phyloP scores from a whole-genome alignment of 305 asterid species.

The Lippia alba region DNA sequence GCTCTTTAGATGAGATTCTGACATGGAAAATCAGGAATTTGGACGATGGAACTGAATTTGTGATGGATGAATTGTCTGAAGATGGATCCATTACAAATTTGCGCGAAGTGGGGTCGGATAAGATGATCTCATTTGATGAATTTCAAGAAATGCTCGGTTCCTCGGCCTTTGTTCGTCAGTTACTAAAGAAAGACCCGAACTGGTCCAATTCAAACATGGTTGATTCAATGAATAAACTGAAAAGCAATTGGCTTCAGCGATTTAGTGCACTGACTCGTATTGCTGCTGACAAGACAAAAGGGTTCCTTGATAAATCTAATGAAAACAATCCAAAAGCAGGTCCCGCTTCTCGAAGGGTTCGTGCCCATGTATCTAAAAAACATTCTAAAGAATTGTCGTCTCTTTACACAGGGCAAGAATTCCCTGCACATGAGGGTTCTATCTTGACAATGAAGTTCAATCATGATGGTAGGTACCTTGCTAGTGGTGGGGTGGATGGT shows the following conservation, averaged over 20 bases:
- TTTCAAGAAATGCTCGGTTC: slow-evolving; percentile 53
- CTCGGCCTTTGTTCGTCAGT: slow-evolving; percentile 47
- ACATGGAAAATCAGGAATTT: slow-evolving; percentile 54
- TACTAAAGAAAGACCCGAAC: slow-evolving; percentile 45
- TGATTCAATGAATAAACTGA: slow-evolving; percentile 44
- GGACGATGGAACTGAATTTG: slow-evolving; percentile 59
- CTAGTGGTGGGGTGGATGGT: slow-evolving; percentile 72
- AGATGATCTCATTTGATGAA: slow-evolving; percentile 50
- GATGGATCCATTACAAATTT: slow-evolving; percentile 47
- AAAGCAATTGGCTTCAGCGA: slow-evolving; percentile 52
- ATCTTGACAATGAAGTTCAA: slow-evolving; percentile 70
- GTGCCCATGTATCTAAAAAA: slow-evolving; percentile 42
- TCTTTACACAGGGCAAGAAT: slow-evolving; percentile 59
- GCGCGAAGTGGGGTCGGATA: slow-evolving; percentile 59
- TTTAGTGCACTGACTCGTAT: slow-evolving; percentile 38
- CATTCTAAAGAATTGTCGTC: slow-evolving; percentile 58
- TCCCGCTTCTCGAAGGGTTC: slow-evolving; percentile 40
- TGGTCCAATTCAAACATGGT: slow-evolving; percentile 17
- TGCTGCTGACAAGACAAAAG: slow-evolving; percentile 31
- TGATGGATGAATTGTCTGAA: slow-evolving; percentile 45
- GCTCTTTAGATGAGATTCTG: slow-evolving; percentile 34
- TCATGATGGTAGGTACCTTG: slow-evolving; percentile 64
- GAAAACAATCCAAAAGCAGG: slow-evolving; percentile 34
- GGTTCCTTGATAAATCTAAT: slow-evolving; percentile 35
- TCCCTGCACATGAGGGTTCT: slow-evolving; percentile 67